Base-by-base conservation (phyloP, 2,329 filamentous ascomycete genomes). In the Xylaria sp. region DNA sequence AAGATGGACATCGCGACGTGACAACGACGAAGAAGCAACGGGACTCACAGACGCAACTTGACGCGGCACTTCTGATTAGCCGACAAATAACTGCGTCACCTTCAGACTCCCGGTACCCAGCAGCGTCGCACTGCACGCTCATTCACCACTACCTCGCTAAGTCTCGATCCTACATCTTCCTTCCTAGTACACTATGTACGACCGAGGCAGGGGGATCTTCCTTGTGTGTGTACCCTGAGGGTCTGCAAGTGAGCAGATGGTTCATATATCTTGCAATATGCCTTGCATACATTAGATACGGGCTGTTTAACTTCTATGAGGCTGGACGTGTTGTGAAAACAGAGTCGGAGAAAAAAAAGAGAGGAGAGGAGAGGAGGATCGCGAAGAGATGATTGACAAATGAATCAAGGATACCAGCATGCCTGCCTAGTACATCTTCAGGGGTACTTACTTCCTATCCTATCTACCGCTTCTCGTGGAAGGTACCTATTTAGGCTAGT, bases 1-100 rank as follows among this genome's bases (percentile, higher is more conserved):
- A 66, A 53, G 55, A 59, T 5, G 42, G 29, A 23, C 40, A 57
- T 44, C 29, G 32, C 55, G 44, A 66, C 60, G 40, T 64, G 63
- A 62, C 63, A 60, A 51, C 66, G 44, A 70, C 66, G 63, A 68
- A 66, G 62, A 69, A 68, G 29, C 35, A 59, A 65, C 66, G 63
- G 62, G 50, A 66, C 23, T 66, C 53, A 40, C 55, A 47, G 63
- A 63, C 29, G 27, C 59, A 61, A 68, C 66, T 67, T 68, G 54
- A 68, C 64, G 23, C 58, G 65, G 44, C n/a, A 40, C 25, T 59
- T 57, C 40, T 60, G 60, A 67, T 70, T 65, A 68, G 64, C 65
- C 68, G 61, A 16, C 62, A 58, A 63, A 23, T 59, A 57, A 53
- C n/a, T 37, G 53, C 58, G 44, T 65, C 62, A 63, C 35, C 48